phyloP scores from a whole-genome alignment of 78 protist species.

The Pigoraptor vietnamica region DNA sequence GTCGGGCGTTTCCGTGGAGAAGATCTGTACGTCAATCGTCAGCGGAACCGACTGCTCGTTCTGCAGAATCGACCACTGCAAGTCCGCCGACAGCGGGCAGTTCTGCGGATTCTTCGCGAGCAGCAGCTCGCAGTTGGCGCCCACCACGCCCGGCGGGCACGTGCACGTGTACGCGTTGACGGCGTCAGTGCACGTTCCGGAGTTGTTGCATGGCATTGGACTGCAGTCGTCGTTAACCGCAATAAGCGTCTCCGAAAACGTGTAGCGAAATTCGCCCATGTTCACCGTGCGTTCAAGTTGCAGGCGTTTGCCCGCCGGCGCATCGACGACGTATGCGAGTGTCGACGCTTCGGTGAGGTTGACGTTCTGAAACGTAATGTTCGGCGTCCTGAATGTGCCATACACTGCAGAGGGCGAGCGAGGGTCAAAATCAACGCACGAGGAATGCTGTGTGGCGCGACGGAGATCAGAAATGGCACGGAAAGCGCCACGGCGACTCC shows the following conservation, averaged over 20 bases:
- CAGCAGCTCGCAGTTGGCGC: neutral
- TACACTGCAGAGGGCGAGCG: neutral
- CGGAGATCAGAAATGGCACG: neutral
- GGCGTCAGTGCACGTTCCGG: neutral
- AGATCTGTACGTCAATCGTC: neutral
- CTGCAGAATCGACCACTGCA: neutral
- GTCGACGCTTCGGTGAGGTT: neutral
- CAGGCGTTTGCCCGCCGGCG: neutral
- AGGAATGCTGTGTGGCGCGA: no score
- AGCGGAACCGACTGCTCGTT: neutral
- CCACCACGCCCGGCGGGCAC: neutral
- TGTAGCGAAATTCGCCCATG: neutral
- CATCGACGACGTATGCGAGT: neutral
- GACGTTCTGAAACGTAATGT: neutral
- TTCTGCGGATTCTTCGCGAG: neutral
- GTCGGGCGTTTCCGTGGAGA: neutral
- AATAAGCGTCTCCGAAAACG: neutral
- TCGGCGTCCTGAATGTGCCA: neutral
- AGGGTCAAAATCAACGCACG: neutral
- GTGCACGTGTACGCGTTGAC: neutral
- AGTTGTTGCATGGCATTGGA: neutral
- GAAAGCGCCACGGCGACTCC: neutral
- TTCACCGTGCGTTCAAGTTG: neutral
- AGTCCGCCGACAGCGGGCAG: neutral
- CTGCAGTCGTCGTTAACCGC: neutral